These are phyloP conservation scores for Eucalyptus erythrocorys DNA, from an alignment of 345 rosid species.

Conservation along the genomic window DNA sequence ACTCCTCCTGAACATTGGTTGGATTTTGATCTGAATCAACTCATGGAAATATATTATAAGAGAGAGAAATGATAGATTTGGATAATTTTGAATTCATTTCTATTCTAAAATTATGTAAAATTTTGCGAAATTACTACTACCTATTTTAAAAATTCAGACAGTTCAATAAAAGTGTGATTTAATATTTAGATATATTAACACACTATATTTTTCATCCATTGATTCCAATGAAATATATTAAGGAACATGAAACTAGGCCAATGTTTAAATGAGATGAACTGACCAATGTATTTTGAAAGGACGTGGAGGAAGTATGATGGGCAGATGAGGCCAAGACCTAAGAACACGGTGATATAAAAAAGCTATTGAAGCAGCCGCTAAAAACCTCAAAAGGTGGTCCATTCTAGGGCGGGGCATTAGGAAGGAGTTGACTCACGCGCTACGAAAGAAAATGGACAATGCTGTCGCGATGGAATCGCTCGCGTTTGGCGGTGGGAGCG, in stretches of 20 bases:
- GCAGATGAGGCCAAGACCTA: background rate
- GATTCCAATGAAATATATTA: background rate
- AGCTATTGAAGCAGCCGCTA: background rate
- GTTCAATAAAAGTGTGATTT: rapidly evolving
- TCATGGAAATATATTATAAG: background rate
- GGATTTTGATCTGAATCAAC: background rate
- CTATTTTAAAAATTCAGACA: rapidly evolving
- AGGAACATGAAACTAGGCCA: background rate
- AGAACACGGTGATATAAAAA: background rate
- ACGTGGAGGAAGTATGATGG: background rate
- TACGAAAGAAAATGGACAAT: background rate
- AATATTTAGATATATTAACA: too few species aligned
- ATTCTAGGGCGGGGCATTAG: background rate
- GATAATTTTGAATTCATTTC: too few species aligned
- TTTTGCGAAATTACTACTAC: rapidly evolving
- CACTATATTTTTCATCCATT: background rate
- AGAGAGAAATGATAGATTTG: background rate
- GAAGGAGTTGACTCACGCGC: background rate
- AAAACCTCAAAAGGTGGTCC: background rate
- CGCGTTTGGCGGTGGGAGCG: background rate
- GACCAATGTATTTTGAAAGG: background rate
- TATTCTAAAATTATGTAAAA: too few species aligned
- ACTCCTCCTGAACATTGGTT: background rate
- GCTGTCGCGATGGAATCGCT: background rate
- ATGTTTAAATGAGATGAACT: background rate